These are phyloP conservation scores for Aspergillus japonicus DNA, from an alignment of 2,329 filamentous ascomycete genomes.

Conservation along the genomic window DNA sequence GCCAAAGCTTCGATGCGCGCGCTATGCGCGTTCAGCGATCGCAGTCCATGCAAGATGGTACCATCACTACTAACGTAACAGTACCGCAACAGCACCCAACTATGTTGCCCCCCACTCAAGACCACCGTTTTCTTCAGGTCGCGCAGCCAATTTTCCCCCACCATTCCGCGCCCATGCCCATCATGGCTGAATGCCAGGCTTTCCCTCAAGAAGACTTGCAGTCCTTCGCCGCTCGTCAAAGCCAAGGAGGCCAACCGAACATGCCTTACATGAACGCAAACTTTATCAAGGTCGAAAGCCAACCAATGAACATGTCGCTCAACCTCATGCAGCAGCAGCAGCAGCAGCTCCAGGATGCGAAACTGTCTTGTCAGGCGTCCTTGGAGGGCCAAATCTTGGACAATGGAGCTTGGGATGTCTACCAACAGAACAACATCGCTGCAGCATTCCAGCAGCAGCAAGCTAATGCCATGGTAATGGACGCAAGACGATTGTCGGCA, in stretches of 20 bases:
- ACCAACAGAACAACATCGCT: constrained; percentile 21
- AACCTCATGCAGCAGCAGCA: constrained; percentile 29
- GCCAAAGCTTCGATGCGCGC: constrained; percentile 78
- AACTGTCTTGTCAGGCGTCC: constrained; percentile 18
- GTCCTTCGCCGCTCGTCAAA: constrained; percentile 30
- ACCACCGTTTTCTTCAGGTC: constrained; percentile 80
- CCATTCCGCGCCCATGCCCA: constrained; percentile 28
- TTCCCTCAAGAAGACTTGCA: constrained; percentile 34
- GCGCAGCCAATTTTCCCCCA: constrained; percentile 52
- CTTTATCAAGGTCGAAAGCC: constrained; percentile 20
- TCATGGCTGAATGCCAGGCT: constrained; percentile 28
- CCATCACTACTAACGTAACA: constrained; percentile 57
- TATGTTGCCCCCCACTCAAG: constrained; percentile 85
- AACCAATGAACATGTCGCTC: constrained; percentile 25
- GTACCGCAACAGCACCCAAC: constrained; percentile 66
- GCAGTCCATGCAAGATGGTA: constrained; percentile 50
- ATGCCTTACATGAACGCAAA: constrained; percentile 24
- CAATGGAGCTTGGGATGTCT: constrained; percentile 29
- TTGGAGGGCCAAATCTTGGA: constrained; percentile 24
- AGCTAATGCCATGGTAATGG: constrained; percentile 22
- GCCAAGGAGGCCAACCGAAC: constrained; percentile 37
- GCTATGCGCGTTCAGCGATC: constrained; percentile 55
- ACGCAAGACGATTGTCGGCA: constrained; percentile 37
- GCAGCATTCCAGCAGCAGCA: constrained; percentile 26
- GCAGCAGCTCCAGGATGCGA: constrained; percentile 25